Base-by-base conservation (phyloP, 2,329 filamentous ascomycete genomes). In the Pseudopithomyces maydicus region DNA sequence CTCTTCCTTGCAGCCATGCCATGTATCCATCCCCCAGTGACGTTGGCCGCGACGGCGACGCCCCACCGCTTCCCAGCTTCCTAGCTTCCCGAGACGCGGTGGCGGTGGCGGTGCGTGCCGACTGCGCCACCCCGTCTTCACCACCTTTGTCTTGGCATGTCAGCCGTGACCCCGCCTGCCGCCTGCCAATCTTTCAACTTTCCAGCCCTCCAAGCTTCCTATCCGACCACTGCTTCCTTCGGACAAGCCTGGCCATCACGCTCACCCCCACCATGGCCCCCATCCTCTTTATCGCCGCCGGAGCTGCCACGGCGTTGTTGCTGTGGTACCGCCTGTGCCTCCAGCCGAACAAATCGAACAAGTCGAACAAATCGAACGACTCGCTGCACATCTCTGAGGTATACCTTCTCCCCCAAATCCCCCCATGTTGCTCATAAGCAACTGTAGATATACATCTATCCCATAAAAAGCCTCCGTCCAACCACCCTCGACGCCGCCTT, bases 401-500 rank as follows among this genome's bases (percentile, higher is more conserved):
- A 58, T 33, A 46, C 3, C 36, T 4, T 41, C 35, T 12, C 11
- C 20, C 17, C 14, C 8, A 19, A 14, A 2, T 22, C 11, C 22
- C 8, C 14, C 29, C n/a, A 10, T 26, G 35, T 41, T 41, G 15
- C 47, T 50, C 20, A 50, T 32, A 3, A 17, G 35, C 15, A 22
- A 3, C 17, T 22, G 7, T 39, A 50, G 74, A 74, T 82, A 14
- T 79, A 79, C 55, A 71, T 76, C 6, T 82, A 82, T 56, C 80
- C 80, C 2, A 79, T 82, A 69, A 82, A 82, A 62, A 78, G 78
- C 14, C 69, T 81, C 6, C 75, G 78, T 15, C 72, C 68, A 2
- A 70, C 76, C 5, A 72, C 76, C 19, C 65, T 79, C 23, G 66
- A 72, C 2, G 67, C 70, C 38, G 75, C 77, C 15, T 61, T 74